A percentile compares a stretch with the other conserved stretches of the same genome.
Evolutionary conservation across 306 rosid genomes (phyloP).

Genomic region (Cucumis sativus): Cucumber_9930_V3 NC_026660.2:30484001-30484500

Average conservation of each 20-base stretch:
- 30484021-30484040: too few relatives aligned
- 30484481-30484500: background rate
- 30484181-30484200: background rate
- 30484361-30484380: background rate
- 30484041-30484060: too few relatives aligned
- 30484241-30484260: background rate
- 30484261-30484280: background rate
- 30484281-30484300: background rate
- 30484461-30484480: background rate
- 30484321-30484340: background rate
- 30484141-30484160: background rate
- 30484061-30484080: too few relatives aligned
- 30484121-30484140: too few relatives aligned
- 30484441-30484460: background rate
- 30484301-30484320: background rate
- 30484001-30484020: too few relatives aligned
- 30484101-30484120: too few relatives aligned
- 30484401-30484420: background rate
- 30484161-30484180: background rate
- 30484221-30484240: background rate
- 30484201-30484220: background rate
- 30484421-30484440: background rate
- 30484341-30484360: background rate
- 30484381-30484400: background rate
- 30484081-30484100: too few relatives aligned